Base-by-base conservation (phyloP, 2,329 filamentous ascomycete species). In the Catunica adiposa region DNA sequence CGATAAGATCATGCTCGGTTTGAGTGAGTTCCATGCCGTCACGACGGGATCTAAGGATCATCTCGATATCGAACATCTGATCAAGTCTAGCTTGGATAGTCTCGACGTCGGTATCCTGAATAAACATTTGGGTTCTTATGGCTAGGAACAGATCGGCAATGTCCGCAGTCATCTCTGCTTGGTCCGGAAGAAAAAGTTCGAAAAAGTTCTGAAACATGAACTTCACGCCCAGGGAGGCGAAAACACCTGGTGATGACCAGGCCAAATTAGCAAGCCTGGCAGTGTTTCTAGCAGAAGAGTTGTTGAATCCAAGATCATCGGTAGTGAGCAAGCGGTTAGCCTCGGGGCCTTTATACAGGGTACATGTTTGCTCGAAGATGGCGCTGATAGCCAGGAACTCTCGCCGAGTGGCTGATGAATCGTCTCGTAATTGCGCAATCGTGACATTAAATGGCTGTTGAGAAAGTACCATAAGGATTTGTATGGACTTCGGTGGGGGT, bases 191-290 rank as follows among this genome's bases (percentile, higher is more conserved):
- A 14, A 75, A 73, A 0, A 73, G 68, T 53, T 70, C 67, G 51
- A 70, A 65, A 48, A 71, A 70, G 20, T 69, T 68, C 53, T 71
- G 69, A 59, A 75, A 68, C 22, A 71, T 64, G 20, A 67, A 63
- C n/a, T 73, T 66, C 40, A 77, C 72, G 51, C 56, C 56, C 23
- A 53, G 40, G 26, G 60, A 58, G 50, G 60, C 59, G 51, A 56
- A 56, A 38, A 59, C 54, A 47, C 51, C 29, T 37, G 46, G 42
- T 53, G 51, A 59, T 47, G 57, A 53, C 44, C 54, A 58, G 2
- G 57, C 55, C 29, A 59, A 34, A 25, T 58, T 58, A 11, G 58
- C 59, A 22, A 59, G 50, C 17, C 59, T 51, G 15, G 59, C 54
- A 25, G 58, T 60, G 37, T 58, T 56, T 20, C 57, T 59, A 14